These are phyloP conservation scores for Brettanomyces nanus DNA, from an alignment of 805 yeast species.

Conservation along the genomic window DNA sequence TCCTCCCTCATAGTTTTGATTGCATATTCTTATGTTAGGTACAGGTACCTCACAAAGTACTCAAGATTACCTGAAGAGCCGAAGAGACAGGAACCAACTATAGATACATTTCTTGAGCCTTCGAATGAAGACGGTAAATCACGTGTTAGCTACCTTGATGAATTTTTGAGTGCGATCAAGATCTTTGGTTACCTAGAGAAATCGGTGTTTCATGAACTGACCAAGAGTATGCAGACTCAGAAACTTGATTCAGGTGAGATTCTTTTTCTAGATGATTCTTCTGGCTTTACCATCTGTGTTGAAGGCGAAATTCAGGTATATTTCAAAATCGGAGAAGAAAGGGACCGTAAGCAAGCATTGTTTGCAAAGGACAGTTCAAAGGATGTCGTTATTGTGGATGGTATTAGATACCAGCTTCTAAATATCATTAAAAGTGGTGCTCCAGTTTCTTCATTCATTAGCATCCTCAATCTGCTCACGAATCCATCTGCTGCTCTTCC, in stretches of 20 bases:
- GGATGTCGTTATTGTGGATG: slow-evolving; percentile 42
- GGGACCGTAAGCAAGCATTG: slow-evolving; percentile 10
- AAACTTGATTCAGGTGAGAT: slow-evolving; percentile 72
- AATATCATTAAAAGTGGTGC: slow-evolving; percentile 79
- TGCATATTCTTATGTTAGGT: slow-evolving; percentile 45
- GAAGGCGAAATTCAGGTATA: slow-evolving; percentile 84
- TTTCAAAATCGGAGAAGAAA: slow-evolving; percentile 38
- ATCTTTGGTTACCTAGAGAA: slow-evolving; percentile 89
- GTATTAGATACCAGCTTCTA: slow-evolving; percentile 59
- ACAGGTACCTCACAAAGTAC: slow-evolving; percentile 55
- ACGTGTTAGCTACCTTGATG: slow-evolving; percentile 67
- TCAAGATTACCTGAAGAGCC: slow-evolving; percentile 45
- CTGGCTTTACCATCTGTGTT: slow-evolving; percentile 87
- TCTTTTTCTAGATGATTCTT: slow-evolving; percentile 50
- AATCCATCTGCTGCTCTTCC: slow-evolving; percentile 7
- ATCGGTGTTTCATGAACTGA: slow-evolving; percentile 86
- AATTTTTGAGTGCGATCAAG: slow-evolving; percentile 83
- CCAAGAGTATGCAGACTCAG: slow-evolving; percentile 86
- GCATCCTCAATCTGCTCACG: slow-evolving; percentile 64
- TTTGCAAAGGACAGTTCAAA: slow-evolving; percentile 25
- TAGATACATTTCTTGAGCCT: slow-evolving; percentile 38
- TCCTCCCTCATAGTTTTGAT: slow-evolving; percentile 25
- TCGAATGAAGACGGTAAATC: slow-evolving; percentile 29
- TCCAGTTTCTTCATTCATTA: slow-evolving; percentile 76
- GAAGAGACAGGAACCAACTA: slow-evolving; percentile 33